phyloP scores from a whole-genome alignment of 306 rosid genomes.

The Acacia melanoxylon region DNA sequence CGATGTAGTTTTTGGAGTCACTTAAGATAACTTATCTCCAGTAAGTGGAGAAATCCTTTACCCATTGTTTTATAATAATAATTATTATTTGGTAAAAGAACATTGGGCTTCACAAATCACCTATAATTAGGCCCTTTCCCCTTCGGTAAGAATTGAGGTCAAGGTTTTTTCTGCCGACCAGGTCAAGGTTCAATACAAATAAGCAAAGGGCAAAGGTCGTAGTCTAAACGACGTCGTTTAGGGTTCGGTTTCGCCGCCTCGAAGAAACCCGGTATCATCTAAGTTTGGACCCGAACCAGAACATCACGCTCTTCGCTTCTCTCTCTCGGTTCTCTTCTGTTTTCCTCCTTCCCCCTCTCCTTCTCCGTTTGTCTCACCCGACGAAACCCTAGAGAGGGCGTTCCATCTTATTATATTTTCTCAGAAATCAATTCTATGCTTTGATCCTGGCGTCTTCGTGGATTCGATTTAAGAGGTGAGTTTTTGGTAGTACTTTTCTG shows the following conservation, averaged over 20 bases:
- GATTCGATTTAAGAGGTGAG: constrained; percentile 45
- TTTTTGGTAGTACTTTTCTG: not conserved
- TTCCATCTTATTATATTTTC: not conserved
- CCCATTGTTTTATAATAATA: no score
- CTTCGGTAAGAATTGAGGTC: not conserved
- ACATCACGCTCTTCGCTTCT: not conserved
- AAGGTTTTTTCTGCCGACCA: no score
- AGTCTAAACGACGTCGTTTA: constrained; percentile 42
- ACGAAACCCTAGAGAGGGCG: constrained; percentile 53
- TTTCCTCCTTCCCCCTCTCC: not conserved
- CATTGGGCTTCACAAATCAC: not conserved
- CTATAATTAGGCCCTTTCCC: not conserved
- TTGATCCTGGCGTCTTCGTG: not conserved
- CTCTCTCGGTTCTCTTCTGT: not conserved
- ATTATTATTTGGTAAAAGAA: no score
- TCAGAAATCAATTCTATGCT: constrained; percentile 24
- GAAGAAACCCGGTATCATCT: constrained; percentile 24
- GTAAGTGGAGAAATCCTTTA: no score
- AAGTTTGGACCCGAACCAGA: constrained; percentile 17
- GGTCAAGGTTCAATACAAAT: not conserved
- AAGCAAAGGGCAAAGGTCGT: not conserved
- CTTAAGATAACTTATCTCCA: no score
- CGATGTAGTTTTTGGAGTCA: no score
- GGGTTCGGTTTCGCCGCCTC: constrained; percentile 24
- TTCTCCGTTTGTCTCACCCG: not conserved